These are phyloP conservation scores for Pyrenophora graminea DNA, from an alignment of 2,329 filamentous ascomycete species.

Conservation along the genomic window DNA sequence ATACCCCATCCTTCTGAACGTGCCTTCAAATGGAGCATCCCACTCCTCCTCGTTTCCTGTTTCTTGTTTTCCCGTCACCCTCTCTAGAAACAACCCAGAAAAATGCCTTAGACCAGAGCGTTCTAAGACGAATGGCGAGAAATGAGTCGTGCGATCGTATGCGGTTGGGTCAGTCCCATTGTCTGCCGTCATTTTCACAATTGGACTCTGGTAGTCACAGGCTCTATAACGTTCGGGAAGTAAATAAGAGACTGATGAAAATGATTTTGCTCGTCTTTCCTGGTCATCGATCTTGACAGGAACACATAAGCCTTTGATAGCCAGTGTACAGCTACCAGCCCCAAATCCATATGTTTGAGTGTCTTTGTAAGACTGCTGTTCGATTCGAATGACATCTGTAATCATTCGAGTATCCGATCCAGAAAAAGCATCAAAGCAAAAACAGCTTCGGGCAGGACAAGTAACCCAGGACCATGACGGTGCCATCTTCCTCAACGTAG, in stretches of 20 bases:
- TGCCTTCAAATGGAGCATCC: not conserved
- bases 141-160: not conserved
- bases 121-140: not conserved
- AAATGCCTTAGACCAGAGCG: not conserved
- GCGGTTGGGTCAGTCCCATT: not conserved
- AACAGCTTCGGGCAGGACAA: no score
- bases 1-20: not conserved
- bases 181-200: not conserved
- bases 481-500: not conserved
- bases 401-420: no score
- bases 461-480: conserved; percentile 1
- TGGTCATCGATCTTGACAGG: not conserved
- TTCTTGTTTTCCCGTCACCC: not conserved
- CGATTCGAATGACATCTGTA: no score
- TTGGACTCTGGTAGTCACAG: not conserved
- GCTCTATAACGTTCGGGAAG: not conserved
- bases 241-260: not conserved
- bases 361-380: no score
- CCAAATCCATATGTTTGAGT: not conserved
- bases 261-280: no score
- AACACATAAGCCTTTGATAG: not conserved
- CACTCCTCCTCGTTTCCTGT: not conserved
- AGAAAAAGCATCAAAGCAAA: no score
- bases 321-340: not conserved
- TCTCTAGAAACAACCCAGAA: not conserved